Evolutionary conservation across 345 rosid genomes (phyloP), one percentile per base, ranked within the genome.

Genomic region (Lenwebbia sp.): DNA sequence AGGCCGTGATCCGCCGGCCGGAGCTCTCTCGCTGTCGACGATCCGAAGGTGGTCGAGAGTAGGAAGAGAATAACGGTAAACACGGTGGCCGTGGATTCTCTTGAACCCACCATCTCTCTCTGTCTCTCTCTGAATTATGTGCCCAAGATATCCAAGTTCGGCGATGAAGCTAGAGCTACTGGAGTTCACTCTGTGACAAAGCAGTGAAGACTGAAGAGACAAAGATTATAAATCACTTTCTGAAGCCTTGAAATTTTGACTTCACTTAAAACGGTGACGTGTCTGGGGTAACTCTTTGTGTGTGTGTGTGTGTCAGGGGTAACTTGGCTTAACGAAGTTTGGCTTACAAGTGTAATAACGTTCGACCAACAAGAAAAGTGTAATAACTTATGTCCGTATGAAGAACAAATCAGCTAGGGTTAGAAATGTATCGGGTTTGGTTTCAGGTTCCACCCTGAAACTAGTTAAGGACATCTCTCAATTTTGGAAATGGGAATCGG

Each of bases 1-100:
- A 94, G 92, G 10, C 98, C 98, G 88, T 95, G 98, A 82, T 94
- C 92, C 1, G 96, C 90, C 30, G 98, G 96, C 22, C 98, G 92
- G 54, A 93, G 65, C 86, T 94, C 98, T 85, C 93, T 87, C 0
- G 83, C 83, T 3, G 13, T 52, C 21, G 37, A 40, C n/a, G 54
- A 21, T 5, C 52, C 41, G 33, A 25, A 54, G 33, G 76, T 37
- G 23, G 44, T 7, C n/a, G 5, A 23, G 40, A 84, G 33, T 41
- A 84, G 85, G 76, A 47, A 0, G 28, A 83, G 22, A 11, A 33
- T 1, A 13, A 83, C 81, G 26, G 81, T 19, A 40, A 70, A 37
- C 81, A 70, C 26, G 47, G 6, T 37, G 81, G 81, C 81, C 0
- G 37, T 10, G 81, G 47, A 70, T 19, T 70, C 13, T 70, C 81